phyloP scores from a whole-genome alignment of 257 asterid genomes.

The Gentiana macrophylla region DNA sequence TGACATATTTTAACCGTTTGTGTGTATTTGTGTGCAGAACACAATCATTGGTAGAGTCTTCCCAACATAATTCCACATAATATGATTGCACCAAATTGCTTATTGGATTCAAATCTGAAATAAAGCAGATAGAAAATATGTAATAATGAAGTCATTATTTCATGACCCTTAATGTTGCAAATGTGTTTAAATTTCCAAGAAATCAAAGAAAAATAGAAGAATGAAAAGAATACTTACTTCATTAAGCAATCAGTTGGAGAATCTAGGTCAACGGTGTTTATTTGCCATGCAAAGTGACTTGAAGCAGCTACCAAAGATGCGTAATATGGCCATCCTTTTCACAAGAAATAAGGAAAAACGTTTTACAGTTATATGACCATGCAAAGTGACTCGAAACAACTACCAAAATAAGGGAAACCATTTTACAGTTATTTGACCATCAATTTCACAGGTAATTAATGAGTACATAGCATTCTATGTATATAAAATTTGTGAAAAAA shows the following conservation, averaged over 20 bases:
- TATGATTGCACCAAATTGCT: conserved; percentile 83
- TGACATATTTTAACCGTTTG: too few species aligned
- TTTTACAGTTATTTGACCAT: too few species aligned
- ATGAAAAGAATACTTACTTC: conserved; percentile 25
- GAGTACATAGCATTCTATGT: too few species aligned
- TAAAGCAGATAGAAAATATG: too few species aligned
- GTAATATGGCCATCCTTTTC: conserved; percentile 55
- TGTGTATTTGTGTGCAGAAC: too few species aligned
- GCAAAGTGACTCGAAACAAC: too few species aligned
- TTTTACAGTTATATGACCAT: too few species aligned
- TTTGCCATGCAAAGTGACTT: conserved; percentile 58
- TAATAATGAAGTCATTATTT: background rate
- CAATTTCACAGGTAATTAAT: too few species aligned
- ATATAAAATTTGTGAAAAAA: too few species aligned
- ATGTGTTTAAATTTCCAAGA: background rate
- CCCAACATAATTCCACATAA: conserved; percentile 49
- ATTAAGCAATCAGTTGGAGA: conserved; percentile 52
- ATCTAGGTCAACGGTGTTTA: conserved; percentile 44
- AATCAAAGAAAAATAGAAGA: background rate
- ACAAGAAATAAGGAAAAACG: conserved; percentile 8
- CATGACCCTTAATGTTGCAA: background rate
- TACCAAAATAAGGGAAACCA: too few species aligned
- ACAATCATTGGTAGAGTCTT: conserved; percentile 4
- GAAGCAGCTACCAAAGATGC: conserved; percentile 38
- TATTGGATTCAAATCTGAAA: conserved; percentile 70